Evolutionary conservation across 1,284 basidiomycete species (phyloP).

Genomic region (Cystobasidiaceae sp.): DNA sequence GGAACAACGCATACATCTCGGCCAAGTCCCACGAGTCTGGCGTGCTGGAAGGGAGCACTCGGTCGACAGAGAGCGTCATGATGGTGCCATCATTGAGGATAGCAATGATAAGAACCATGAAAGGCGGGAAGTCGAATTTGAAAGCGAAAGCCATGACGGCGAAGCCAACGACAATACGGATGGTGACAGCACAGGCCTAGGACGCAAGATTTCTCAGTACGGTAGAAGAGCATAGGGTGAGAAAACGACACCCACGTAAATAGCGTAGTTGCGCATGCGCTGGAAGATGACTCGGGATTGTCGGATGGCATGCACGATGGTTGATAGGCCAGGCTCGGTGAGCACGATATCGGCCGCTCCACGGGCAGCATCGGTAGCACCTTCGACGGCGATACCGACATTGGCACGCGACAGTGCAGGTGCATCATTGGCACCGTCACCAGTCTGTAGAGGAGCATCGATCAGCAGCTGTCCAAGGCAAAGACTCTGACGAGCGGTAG

Average conservation of each 20-base stretch:
- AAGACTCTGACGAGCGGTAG: no score
- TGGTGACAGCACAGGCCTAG: conserved; percentile 77
- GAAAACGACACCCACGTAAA: conserved; percentile 47
- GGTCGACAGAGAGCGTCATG: conserved; percentile 91
- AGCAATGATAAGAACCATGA: conserved; percentile 98
- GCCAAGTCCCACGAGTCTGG: conserved; percentile 88
- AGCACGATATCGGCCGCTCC: conserved; percentile 93
- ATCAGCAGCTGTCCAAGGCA: no score
- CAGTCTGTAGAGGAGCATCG: conserved; percentile 85
- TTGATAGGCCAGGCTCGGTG: conserved; percentile 90
- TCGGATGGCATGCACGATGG: conserved; percentile 93
- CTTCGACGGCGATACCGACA: conserved; percentile 95
- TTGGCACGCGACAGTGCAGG: conserved; percentile 89
- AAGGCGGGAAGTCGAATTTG: conserved; percentile 97
- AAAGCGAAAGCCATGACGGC: conserved; percentile 90
- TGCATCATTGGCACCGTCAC: conserved; percentile 95
- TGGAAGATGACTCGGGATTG: conserved; percentile 95
- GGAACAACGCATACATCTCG: conserved; percentile 77
- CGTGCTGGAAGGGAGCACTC: conserved; percentile 84
- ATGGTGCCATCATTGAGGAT: conserved; percentile 96
- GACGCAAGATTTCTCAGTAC: neutral
- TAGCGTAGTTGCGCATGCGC: conserved; percentile 94
- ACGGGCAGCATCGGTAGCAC: conserved; percentile 90
- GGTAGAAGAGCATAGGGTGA: neutral
- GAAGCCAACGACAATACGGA: conserved; percentile 98